Evolutionary conservation across 2,329 filamentous ascomycete genomes (phyloP), one percentile per base, ranked within the genome.

Genomic region (Byssothecium circinans): DNA sequence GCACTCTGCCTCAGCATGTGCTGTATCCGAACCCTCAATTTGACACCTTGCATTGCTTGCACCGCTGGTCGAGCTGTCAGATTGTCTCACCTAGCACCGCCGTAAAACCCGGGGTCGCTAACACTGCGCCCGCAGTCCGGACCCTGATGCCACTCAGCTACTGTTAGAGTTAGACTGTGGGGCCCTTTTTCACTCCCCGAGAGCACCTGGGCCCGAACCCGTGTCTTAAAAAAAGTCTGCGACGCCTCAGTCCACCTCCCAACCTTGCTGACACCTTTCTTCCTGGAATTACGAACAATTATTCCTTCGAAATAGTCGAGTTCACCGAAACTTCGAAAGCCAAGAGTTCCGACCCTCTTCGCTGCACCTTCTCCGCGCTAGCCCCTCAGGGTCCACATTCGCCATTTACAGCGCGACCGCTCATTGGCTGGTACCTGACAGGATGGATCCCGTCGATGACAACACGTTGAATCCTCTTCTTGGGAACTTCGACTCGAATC

Each of bases 341-440:
- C 23, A 25, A 25, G 23, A 25, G 6, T 25, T 10, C 23, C 10
- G 7, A 32, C 5, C 29, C 29, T 5, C 3, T 2, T 27, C 4
- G 34, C 34, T 17, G 11, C 17, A 34, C 19, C 19, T 36, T 18
- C 17, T 19, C 25, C 15, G 12, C 32, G 27, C 43, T 27, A 35
- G 30, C 34, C 27, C 37, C 45, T 44, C 35, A 53, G 48, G 47
- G 45, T 43, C 42, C 36, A 49, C 40, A 52, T 45, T 37, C 17
- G 34, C 25, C n/a, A 30, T 41, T 8, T 8, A 12, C 18, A 25
- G 29, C 40, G 32, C 33, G 40, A 34, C 22, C 45, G 20, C 45
- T 44, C 23, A 61, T 61, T 59, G 58, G 56, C 55, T 49, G 56
- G 14, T 61, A 47, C 59, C 59, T 57, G 50, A 45, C 43, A 43